These are phyloP conservation scores for Volvariella volvacea DNA, from an alignment of 1,284 basidiomycete species.

Conservation along the genomic window DNA sequence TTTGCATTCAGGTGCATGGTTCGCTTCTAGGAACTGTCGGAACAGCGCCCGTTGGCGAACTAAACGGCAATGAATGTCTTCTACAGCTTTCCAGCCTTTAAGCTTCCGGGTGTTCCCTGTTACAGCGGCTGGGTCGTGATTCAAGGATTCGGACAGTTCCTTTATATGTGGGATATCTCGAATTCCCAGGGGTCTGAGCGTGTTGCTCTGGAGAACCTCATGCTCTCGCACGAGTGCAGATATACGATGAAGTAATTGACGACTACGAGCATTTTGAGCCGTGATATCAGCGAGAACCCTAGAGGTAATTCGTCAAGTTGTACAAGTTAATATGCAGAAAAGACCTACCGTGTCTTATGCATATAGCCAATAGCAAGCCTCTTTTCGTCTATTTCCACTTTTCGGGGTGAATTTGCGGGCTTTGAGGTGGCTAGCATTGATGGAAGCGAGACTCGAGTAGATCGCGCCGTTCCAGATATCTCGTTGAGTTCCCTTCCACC, in stretches of 20 bases:
- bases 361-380: conserved; percentile 50
- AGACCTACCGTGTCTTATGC: conserved; percentile 47
- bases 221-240: conserved; percentile 56
- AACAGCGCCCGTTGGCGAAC: conserved; percentile 52
- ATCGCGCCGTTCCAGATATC: not conserved
- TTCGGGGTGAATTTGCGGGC: conserved; percentile 17
- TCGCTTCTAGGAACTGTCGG: conserved; percentile 33
- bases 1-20: too few relatives aligned
- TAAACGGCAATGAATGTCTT: conserved; percentile 61
- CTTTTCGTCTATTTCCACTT: conserved; percentile 40
- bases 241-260: conserved; percentile 59
- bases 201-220: conserved; percentile 45
- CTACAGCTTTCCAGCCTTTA: conserved; percentile 60
- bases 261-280: conserved; percentile 56
- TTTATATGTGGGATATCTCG: conserved; percentile 43
- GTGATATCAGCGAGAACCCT: conserved; percentile 54
- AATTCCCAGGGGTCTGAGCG: conserved; percentile 41
- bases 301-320: conserved; percentile 6
- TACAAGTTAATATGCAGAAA: conserved; percentile 6
- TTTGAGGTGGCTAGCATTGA: conserved; percentile 19
- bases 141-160: conserved; percentile 64
- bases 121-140: conserved; percentile 68
- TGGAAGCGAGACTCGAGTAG: conserved; percentile 18
- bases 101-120: conserved; percentile 51
- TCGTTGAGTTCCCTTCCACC: too few relatives aligned